Base-by-base conservation (phyloP, 2,329 filamentous ascomycete genomes). In the Esteya vermicola region DNA sequence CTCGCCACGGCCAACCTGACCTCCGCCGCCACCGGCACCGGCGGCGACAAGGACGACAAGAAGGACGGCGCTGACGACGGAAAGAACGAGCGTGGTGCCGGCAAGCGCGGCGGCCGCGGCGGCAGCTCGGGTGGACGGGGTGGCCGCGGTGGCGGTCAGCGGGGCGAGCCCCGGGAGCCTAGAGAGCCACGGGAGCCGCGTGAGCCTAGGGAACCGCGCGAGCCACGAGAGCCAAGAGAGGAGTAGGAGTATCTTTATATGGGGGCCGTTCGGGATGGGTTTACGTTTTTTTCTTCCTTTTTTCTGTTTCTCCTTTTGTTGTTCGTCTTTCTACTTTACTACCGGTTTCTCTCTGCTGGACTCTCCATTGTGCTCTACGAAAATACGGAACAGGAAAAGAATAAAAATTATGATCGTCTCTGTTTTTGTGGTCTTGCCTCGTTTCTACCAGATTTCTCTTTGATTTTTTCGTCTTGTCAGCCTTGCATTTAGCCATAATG, bases 1-100 rank as follows among this genome's bases (percentile, higher is more conserved):
- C 70, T 98, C 55, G 89, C 89, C 40, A 91, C 78, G n/a, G 77
- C 81, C 48, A 72, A 73, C 52, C 68, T 88, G 19, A 47, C 45
- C 28, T 59, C 62, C 33, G n/a, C n/a, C n/a, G n/a, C n/a, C n/a
- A n/a, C n/a, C n/a, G n/a, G n/a, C n/a, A n/a, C n/a, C n/a, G n/a
- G n/a, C n/a, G 38, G 35, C 18, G 62, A 52, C 22, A 68, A 68
- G 54, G 65, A 67, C 16, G 62, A 52, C 28, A 52, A 54, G 43
- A 55, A 57, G 45, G 58, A 57, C 21, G 56, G 49, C 36, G 54
- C n/a, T n/a, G n/a, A 55, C 30, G 41, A 38, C 33, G 57, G 57
- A 47, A 70, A 65, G 60, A 48, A 42, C 33, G 65, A 65, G 31
- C 57, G 57, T 36, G n/a, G n/a, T n/a, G n/a, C n/a, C n/a, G 64